phyloP scores from a whole-genome alignment of 2,329 filamentous ascomycete genomes.

The Clarireedia monteithiana region DNA sequence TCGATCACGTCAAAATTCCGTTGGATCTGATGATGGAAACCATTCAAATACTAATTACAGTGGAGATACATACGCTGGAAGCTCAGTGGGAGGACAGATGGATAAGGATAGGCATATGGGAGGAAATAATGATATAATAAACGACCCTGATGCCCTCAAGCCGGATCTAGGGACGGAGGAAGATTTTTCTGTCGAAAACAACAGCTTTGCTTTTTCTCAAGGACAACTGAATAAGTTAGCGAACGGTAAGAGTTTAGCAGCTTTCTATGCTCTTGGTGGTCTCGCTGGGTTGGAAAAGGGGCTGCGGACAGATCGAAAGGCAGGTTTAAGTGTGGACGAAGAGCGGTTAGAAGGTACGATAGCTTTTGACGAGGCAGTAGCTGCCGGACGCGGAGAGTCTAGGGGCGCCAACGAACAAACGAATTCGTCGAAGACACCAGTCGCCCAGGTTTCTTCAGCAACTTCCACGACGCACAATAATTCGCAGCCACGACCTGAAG shows the following conservation, averaged over 20 bases:
- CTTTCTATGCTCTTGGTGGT: slow-evolving; percentile 70
- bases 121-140: slow-evolving; percentile 41
- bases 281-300: slow-evolving; percentile 67
- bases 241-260: slow-evolving; percentile 69
- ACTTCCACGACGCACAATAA: not conserved
- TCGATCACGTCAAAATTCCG: slow-evolving; percentile 56
- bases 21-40: slow-evolving; percentile 52
- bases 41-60: slow-evolving; percentile 33
- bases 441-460: slow-evolving; percentile 1
- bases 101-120: slow-evolving; percentile 31
- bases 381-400: slow-evolving; percentile 17
- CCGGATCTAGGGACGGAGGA: slow-evolving; percentile 66
- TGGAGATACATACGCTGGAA: slow-evolving; percentile 36
- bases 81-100: slow-evolving; percentile 29
- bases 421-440: slow-evolving; percentile 30
- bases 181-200: slow-evolving; percentile 59
- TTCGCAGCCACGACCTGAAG: slow-evolving; percentile 6
- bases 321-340: slow-evolving; percentile 67
- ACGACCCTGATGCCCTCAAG: slow-evolving; percentile 35
- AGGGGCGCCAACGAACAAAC: slow-evolving; percentile 17
- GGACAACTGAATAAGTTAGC: slow-evolving; percentile 70
- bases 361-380: slow-evolving; percentile 55
- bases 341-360: slow-evolving; percentile 53
- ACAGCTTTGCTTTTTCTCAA: slow-evolving; percentile 65
- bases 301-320: slow-evolving; percentile 53